Conservation (phyloP, 169 alveolate genomes). For the Babesia caballi region DNA sequence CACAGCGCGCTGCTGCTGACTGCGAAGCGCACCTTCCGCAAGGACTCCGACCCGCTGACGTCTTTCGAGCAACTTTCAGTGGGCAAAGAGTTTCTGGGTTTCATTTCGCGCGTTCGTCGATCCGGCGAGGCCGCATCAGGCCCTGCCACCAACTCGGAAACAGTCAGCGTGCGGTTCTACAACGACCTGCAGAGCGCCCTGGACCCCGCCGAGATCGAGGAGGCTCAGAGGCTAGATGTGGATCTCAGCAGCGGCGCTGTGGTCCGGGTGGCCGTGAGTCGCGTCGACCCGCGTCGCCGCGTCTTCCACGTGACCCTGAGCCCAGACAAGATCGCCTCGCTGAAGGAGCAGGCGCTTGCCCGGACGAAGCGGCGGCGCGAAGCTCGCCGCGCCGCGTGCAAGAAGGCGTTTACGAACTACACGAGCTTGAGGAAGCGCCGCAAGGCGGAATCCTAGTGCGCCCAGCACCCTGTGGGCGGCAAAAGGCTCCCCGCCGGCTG, state of each 20-base stretch:
- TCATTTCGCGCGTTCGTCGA: conserved; percentile 9
- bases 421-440: conserved; percentile 23
- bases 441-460: not conserved
- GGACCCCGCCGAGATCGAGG: conserved; percentile 21
- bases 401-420: conserved; percentile 50
- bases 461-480: too few species aligned
- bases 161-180: conserved; percentile 38
- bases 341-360: conserved; percentile 4
- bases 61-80: conserved; percentile 17
- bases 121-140: not conserved
- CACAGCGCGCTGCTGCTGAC: conserved; percentile 40
- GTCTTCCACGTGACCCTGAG: conserved; percentile 46
- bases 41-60: conserved; percentile 38
- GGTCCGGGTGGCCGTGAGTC: conserved; percentile 41
- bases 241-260: conserved; percentile 47
- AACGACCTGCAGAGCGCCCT: conserved; percentile 36
- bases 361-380: conserved; percentile 12
- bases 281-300: conserved; percentile 23
- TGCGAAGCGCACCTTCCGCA: conserved; percentile 38
- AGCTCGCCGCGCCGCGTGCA: conserved; percentile 45
- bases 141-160: not conserved
- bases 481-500: too few species aligned
- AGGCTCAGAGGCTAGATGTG: conserved; percentile 15
- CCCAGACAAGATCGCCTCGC: conserved; percentile 10
- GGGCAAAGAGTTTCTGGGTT: conserved; percentile 52